Conservation (phyloP, 2,329 filamentous ascomycete genomes). For the Penicillium sp. region DNA sequence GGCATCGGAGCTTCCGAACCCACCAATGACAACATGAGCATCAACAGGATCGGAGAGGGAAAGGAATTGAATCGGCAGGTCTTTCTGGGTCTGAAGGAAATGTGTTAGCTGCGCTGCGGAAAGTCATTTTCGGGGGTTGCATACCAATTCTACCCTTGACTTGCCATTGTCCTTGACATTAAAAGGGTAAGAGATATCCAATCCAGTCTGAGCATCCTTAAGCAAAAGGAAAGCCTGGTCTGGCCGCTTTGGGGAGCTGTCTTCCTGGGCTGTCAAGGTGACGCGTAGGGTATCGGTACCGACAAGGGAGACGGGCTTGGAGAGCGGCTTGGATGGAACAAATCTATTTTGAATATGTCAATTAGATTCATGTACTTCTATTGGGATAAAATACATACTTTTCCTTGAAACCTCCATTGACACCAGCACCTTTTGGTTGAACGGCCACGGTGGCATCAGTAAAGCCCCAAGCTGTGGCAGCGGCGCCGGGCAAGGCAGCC, state of each 20-base stretch:
- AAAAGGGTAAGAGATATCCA: constrained; percentile 85
- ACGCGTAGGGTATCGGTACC: constrained; percentile 75
- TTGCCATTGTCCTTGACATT: constrained; percentile 85
- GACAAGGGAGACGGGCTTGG: constrained; percentile 64
- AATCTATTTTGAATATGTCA: constrained; percentile 49
- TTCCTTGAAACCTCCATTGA: constrained; percentile 54
- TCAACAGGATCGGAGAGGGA: constrained; percentile 64
- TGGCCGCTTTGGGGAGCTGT: constrained; percentile 73
- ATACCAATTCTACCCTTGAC: constrained; percentile 77
- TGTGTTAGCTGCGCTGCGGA: constrained; percentile 18
- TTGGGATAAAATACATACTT: constrained; percentile 43
- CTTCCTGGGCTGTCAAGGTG: constrained; percentile 75
- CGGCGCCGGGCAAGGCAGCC: constrained; percentile 37
- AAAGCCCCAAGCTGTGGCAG: constrained; percentile 60
- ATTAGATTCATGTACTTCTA: constrained; percentile 9
- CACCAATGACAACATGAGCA: constrained; percentile 80
- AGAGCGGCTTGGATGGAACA: constrained; percentile 57
- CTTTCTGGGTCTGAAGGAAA: constrained; percentile 71
- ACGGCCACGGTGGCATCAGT: constrained; percentile 63
- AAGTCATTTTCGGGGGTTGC: constrained; percentile 28
- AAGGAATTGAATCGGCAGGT: constrained; percentile 81
- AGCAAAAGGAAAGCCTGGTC: constrained; percentile 92
- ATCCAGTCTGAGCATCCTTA: constrained; percentile 67
- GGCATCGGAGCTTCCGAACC: constrained; percentile 72
- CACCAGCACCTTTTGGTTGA: constrained; percentile 58